Evolutionary conservation across 805 yeast species (phyloP), one percentile per base, ranked within the genome.

Genomic region (Cyberlindnera sargentensis): DNA sequence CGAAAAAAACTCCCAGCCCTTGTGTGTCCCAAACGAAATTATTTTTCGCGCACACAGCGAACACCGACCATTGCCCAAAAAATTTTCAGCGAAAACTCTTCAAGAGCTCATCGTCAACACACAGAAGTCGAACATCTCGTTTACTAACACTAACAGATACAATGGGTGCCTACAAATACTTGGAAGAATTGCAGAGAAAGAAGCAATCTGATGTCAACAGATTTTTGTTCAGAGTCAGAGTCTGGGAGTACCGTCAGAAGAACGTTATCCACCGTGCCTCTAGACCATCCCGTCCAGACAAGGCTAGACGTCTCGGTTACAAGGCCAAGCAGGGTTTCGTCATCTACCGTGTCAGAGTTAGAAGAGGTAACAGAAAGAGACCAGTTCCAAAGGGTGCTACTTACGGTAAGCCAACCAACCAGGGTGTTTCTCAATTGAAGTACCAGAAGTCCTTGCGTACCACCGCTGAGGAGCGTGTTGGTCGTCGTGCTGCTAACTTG

Each of bases 391-490:
- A 93, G 93, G 99, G 99, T 87, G 98, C 97, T 68, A 93, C 98
- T 72, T 91, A 93, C 84, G 99, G 99, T 87, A 93, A 93, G 86
- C 99, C 99, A 84, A 93, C 99, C 80, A 93, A 93, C 95, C 95
- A 88, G 80, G 99, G 99, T 87, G 93, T 93, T 62, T 82, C 81
- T 81, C 97, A 93, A 75, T 86, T 93, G 79, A 93, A 93, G 80
- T 90, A 89, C 95, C 99, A 93, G 81, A 88, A 91, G 77, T 84
- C 96, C 55, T 79, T 88, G 74, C 88, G 95, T 76, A 80, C 96
- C 64, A 90, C 96, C 65, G 99, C 99, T 66, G 99, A 93, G 80
- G 99, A 93, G 82, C 87, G 98, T 80, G 95, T 91, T 66, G 99
- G 96, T 68, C 89, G 96, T 72, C 88, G 93, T 72, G 95, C 95